A percentile compares a stretch with the other conserved stretches of the same genome.
phyloP scores from a whole-genome alignment of 2,329 filamentous ascomycete species.

The Cordyceps militaris region DNA sequence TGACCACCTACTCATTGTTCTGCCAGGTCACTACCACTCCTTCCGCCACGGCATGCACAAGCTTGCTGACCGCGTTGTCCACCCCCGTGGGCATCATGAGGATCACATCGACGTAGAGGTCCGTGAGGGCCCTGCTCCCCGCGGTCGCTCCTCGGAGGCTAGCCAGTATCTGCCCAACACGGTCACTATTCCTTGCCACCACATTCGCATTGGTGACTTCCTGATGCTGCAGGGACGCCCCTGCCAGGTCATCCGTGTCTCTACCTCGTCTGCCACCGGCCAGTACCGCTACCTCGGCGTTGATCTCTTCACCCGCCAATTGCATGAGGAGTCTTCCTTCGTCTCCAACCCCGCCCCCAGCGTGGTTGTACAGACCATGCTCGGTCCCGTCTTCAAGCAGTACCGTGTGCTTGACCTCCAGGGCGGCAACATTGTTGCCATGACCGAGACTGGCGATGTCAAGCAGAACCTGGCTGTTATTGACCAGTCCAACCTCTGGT shows the following conservation, averaged over 20 bases:
- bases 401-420: slow-evolving; percentile 98
- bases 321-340: slow-evolving; percentile 97
- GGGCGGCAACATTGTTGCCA: slow-evolving; percentile 80
- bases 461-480: slow-evolving; percentile 92
- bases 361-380: slow-evolving; percentile 98
- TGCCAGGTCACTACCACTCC: slow-evolving; percentile 50
- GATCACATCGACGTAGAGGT: slow-evolving; percentile 44
- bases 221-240: slow-evolving; percentile 97
- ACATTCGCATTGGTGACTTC: slow-evolving; percentile 98
- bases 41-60: slow-evolving; percentile 51
- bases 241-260: slow-evolving; percentile 99
- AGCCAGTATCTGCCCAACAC: slow-evolving; percentile 59
- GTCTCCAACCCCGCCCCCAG: slow-evolving; percentile 94
- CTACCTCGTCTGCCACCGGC: slow-evolving; percentile 92
- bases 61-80: slow-evolving; percentile 48
- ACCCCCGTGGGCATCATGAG: slow-evolving; percentile 41
- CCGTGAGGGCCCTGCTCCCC: slow-evolving; percentile 26
- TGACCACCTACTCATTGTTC: not conserved
- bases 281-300: slow-evolving; percentile 99
- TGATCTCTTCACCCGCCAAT: slow-evolving; percentile 99
- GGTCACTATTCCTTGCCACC: slow-evolving; percentile 97
- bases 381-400: slow-evolving; percentile 99
- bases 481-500: slow-evolving; percentile 86
- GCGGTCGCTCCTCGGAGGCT: slow-evolving; percentile 22
- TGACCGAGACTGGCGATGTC: slow-evolving; percentile 98